Base-by-base conservation (phyloP, 1,284 basidiomycete species). In the Somion occarium region DNA sequence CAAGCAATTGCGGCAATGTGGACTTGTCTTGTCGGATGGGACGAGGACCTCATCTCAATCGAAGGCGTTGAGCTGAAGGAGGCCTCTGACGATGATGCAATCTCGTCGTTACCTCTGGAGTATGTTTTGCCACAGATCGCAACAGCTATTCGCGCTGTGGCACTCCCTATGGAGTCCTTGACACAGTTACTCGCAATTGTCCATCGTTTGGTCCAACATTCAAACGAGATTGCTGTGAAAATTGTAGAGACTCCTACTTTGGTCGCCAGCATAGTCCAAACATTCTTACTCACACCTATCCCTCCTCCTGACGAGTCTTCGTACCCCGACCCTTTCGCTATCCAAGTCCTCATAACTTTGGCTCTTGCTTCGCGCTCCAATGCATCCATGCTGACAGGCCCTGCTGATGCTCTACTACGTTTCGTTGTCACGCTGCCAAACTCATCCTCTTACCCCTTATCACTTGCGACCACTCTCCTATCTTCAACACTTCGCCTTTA, bases 1-100 rank as follows among this genome's bases (percentile, higher is more conserved):
- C 73, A 74, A 13, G 88, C 85, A 0, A 71, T 89, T 4, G 85
- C 88, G 47, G 73, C 87, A 3, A 66, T 88, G 19, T 88, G 86
- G 85, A 78, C 80, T 54, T 84, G 82, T 51, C 63, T 86, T 23
- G 83, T 85, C 1, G 76, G 71, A 12, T 86, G 83, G 83, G 74
- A 82, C 39, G 68, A 70, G 15, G 56, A 69, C 1, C 43, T 68
- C 3, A 51, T 64, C 15, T 63, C 66, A n/a, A 44, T 80, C 12
- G 76, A 78, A 38, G 76, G 72, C 4, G 71, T 81, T 9, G 82
- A 86, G 58, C 59, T 82, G 46, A 54, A 54, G 13, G 38, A 49
- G 12, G 15, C 50, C 12, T 44, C 41, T n/a, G 53, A 58, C 18
- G 58, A 55, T 13, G 64, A 65, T 42, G 52, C 55, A 2, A 45